Conservation (phyloP, 148 eudicot species). For the Tetragonia tetragonoides region DNA sequence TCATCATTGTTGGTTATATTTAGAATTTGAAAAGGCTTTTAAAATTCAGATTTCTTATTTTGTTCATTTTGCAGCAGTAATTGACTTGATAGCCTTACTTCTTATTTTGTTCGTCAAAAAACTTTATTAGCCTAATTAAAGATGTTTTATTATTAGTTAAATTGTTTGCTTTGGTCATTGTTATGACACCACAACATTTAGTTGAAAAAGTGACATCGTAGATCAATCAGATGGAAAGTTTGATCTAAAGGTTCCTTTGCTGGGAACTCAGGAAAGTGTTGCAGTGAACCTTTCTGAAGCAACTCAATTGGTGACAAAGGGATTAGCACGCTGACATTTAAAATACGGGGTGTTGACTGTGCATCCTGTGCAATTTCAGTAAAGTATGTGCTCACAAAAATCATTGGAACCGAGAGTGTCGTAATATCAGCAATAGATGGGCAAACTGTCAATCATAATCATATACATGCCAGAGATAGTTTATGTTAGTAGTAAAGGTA, state of each 20-base stretch:
- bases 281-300: conserved; percentile 31
- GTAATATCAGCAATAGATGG: conserved; percentile 73
- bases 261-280: conserved; percentile 44
- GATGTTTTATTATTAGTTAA: neutral
- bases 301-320: conserved; percentile 31
- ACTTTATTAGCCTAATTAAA: neutral
- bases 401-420: conserved; percentile 58
- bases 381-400: conserved; percentile 56
- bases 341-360: conserved; percentile 62
- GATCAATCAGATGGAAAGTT: conserved; percentile 48
- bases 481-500: conserved; percentile 40
- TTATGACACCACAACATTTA: no score
- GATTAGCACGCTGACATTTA: conserved; percentile 42
- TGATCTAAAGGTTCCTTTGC: conserved; percentile 56
- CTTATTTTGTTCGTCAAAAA: no score
- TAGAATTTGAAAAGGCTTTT: neutral
- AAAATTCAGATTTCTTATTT: no score
- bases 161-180: no score
- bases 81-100: neutral
- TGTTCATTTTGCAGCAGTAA: neutral
- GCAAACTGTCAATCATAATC: conserved; percentile 63
- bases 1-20: no score
- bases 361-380: conserved; percentile 69
- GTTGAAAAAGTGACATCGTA: conserved; percentile 25
- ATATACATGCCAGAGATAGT: conserved; percentile 55